These are phyloP conservation scores for Pythium volutum DNA, from an alignment of 352 stramenopile genomes.

Conservation along the genomic window DNA sequence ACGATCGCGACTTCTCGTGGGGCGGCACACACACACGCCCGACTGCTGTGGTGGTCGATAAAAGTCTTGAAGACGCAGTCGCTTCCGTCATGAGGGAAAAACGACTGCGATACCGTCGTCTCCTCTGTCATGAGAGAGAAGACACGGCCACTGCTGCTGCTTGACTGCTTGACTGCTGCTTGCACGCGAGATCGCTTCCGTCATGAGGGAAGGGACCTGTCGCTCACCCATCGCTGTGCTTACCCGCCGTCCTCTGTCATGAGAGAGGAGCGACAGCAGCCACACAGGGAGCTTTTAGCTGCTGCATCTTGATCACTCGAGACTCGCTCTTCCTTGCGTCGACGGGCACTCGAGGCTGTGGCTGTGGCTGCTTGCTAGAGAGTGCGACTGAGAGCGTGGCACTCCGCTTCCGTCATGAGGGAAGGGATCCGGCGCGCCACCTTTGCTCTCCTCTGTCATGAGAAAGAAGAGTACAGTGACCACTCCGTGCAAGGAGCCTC, in stretches of 20 bases:
- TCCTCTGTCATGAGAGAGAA: neutral
- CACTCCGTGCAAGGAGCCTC: neutral
- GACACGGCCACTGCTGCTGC: neutral
- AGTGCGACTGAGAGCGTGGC: no score
- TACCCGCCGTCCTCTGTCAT: slow-evolving; percentile 1
- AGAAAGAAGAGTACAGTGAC: neutral
- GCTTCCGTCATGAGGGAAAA: slow-evolving; percentile 1
- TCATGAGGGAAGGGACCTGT: slow-evolving; percentile 1
- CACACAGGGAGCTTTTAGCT: neutral
- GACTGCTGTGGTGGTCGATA: no score
- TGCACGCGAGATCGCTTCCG: neutral
- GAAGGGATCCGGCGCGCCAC: neutral
- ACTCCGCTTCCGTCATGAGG: neutral
- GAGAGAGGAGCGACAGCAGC: neutral
- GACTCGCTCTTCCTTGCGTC: neutral
- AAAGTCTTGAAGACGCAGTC: no score
- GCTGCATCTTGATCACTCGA: neutral
- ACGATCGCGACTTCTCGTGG: no score
- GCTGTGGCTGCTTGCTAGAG: neutral
- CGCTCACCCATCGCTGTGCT: neutral
- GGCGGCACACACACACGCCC: no score
- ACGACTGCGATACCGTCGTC: no score
- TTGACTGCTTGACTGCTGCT: neutral
- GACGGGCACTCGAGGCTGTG: neutral
- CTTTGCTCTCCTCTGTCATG: neutral